Base-by-base conservation (phyloP, 163 green algal species). In the Trebouxia gelatinosa region DNA sequence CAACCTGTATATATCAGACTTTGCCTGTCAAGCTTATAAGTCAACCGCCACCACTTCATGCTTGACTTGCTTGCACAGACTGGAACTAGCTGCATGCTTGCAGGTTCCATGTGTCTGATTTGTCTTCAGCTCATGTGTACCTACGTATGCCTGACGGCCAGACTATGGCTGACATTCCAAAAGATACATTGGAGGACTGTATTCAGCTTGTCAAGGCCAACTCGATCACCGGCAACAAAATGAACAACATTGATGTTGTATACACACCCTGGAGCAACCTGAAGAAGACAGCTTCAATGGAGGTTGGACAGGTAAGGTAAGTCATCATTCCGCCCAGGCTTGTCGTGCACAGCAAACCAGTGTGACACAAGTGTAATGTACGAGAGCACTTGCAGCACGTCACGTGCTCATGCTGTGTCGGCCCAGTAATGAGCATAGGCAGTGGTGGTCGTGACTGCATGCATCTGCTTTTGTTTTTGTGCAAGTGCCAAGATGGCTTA, bases 51-150 rank as follows among this genome's bases (percentile, higher is more conserved):
- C n/a, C n/a, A n/a, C n/a, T n/a, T n/a, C n/a, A n/a, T n/a, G n/a
- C n/a, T n/a, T n/a, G n/a, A n/a, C n/a, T n/a, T n/a, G n/a, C n/a
- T n/a, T 57, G n/a, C 46, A 76, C 40, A 34, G 61, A n/a, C 31
- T 81, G 34, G 46, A 32, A 19, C 28, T 61, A 16, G 34, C 38
- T 80, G 54, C 39, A 76, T 32, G 32, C 17, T 38, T 71, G 23
- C 88, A 97, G 92, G 92, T 99, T 99, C 72, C 96, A 99, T 80
- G 96, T 99, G 11, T 94, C 98, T 82, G 89, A 95, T 75, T 78
- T 99, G 59, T 98, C 92, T 0, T 97, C 90, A 2, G 96, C 96
- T 2, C 96, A 99, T 81, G 96, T 99, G 19, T 99, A 99, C 87
- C 83, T 99, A 64, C 86, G 96, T 1, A 85, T 99, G 43, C 89